phyloP scores from a whole-genome alignment of 202 grass and related monocot species.

The Cymbopogon flexuosus region DNA sequence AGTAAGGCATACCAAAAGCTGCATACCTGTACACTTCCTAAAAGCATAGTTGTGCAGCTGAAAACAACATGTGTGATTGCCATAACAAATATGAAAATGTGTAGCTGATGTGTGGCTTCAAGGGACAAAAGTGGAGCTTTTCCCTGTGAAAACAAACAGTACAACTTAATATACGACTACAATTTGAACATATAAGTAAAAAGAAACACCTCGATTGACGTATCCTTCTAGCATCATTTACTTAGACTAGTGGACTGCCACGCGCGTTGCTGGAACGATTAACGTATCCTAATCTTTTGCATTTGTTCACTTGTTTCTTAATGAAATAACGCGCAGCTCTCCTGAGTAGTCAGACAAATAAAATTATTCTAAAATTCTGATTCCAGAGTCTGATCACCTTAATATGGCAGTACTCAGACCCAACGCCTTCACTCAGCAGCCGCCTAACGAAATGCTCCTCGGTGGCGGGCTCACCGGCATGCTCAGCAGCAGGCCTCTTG shows the following conservation, averaged over 20 bases:
- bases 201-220: background rate
- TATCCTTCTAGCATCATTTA: background rate
- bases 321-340: too few species aligned
- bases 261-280: too few species aligned
- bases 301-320: too few species aligned
- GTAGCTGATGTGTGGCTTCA: slow-evolving; percentile 84
- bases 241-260: background rate
- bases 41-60: slow-evolving; percentile 74
- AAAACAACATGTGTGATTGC: slow-evolving; percentile 88
- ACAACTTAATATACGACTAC: background rate
- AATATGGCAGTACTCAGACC: slow-evolving; percentile 29
- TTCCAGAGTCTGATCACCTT: slow-evolving; percentile 45
- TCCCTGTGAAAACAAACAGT: slow-evolving; percentile 41
- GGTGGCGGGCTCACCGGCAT: background rate
- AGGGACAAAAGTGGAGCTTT: slow-evolving; percentile 74
- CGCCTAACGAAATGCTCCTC: slow-evolving; percentile 41
- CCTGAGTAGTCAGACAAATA: too few species aligned
- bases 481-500: slow-evolving; percentile 20
- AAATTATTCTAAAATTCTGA: background rate
- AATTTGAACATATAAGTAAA: background rate
- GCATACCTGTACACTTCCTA: slow-evolving; percentile 74
- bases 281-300: too few species aligned
- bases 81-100: slow-evolving; percentile 95
- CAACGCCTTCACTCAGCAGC: slow-evolving; percentile 35
- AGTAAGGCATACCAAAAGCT: background rate